Percentiles rank a stretch among this genome's conserved stretches.
These are phyloP conservation scores for Leccinum holopus DNA, from an alignment of 1,284 basidiomycete species.

Conservation along the genomic window DNA sequence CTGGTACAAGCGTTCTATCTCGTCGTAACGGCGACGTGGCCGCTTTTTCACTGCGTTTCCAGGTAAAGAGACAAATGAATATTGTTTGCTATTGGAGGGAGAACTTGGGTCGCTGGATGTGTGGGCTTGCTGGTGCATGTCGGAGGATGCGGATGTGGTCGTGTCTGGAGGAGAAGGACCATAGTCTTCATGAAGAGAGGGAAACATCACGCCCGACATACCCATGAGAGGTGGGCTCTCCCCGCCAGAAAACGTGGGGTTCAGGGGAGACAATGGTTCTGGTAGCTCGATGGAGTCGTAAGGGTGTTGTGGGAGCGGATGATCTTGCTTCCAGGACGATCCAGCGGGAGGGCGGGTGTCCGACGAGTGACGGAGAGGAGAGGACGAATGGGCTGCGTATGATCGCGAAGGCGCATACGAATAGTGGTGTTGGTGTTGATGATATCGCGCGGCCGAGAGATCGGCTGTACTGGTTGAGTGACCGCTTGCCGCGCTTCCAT, in stretches of 20 bases:
- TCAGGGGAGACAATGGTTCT: slow-evolving; percentile 50
- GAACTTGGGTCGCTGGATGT: slow-evolving; percentile 22
- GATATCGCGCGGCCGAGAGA: slow-evolving; percentile 29
- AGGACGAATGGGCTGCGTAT: slow-evolving; percentile 32
- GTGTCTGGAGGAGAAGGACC: slow-evolving; percentile 58
- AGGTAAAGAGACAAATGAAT: slow-evolving; percentile 76
- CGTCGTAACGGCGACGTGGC: slow-evolving; percentile 80
- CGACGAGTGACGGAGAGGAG: slow-evolving; percentile 41
- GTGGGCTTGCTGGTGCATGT: slow-evolving; percentile 19
- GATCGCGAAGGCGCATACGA: slow-evolving; percentile 33
- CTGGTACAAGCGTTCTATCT: slow-evolving; percentile 89
- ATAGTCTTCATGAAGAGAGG: slow-evolving; percentile 46
- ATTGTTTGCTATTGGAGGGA: slow-evolving; percentile 58
- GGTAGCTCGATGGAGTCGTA: slow-evolving; percentile 39
- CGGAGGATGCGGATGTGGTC: slow-evolving; percentile 51
- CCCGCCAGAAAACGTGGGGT: slow-evolving; percentile 45
- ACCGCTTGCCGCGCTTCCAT: slow-evolving; percentile 31
- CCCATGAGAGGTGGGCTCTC: slow-evolving; percentile 36
- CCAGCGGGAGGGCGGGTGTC: slow-evolving; percentile 42
- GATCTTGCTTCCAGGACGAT: slow-evolving; percentile 36
- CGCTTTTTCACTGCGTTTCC: slow-evolving; percentile 81
- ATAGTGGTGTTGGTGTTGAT: slow-evolving; percentile 36
- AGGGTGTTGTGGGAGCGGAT: slow-evolving; percentile 27
- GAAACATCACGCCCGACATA: slow-evolving; percentile 40
- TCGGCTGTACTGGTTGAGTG: slow-evolving; percentile 27